These are phyloP conservation scores for Silybum marianum DNA, from an alignment of 129 eudicot genomes.

Conservation along the genomic window DNA sequence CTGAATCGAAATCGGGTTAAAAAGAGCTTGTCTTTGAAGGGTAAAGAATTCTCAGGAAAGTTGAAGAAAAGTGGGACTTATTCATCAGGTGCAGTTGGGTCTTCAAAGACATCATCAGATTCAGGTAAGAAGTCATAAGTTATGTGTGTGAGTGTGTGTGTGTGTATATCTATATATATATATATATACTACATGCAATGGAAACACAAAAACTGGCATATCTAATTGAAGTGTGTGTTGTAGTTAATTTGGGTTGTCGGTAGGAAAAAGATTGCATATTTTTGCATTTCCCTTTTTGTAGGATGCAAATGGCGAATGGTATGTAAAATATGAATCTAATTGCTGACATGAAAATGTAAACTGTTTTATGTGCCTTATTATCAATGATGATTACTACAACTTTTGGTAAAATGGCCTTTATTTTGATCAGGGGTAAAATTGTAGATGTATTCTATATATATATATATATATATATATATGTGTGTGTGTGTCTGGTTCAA, in stretches of 20 bases:
- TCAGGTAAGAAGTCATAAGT: slow-evolving; percentile 43
- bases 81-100: slow-evolving; percentile 55
- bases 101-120: slow-evolving; percentile 49
- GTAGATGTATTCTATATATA: neutral
- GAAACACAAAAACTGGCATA: slow-evolving; percentile 17
- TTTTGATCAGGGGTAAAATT: neutral
- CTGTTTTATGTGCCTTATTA: slow-evolving; percentile 2
- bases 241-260: neutral
- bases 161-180: neutral
- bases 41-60: slow-evolving; percentile 60
- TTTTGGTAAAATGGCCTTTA: neutral
- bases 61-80: slow-evolving; percentile 56
- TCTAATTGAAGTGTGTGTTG: slow-evolving; percentile 4
- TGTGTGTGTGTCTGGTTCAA: no score
- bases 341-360: slow-evolving; percentile 27
- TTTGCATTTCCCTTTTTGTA: slow-evolving; percentile 2
- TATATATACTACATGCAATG: neutral
- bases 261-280: slow-evolving; percentile 4
- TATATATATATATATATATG: no score
- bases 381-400: neutral
- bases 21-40: slow-evolving; percentile 60
- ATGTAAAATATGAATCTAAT: slow-evolving; percentile 32
- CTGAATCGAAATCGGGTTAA: slow-evolving; percentile 48
- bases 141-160: slow-evolving; percentile 18
- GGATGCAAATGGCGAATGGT: slow-evolving; percentile 20